Evolutionary conservation across 805 yeast genomes (phyloP), one percentile per base, ranked within the genome.

Genomic region (Sugiyamaella marilandica): DNA sequence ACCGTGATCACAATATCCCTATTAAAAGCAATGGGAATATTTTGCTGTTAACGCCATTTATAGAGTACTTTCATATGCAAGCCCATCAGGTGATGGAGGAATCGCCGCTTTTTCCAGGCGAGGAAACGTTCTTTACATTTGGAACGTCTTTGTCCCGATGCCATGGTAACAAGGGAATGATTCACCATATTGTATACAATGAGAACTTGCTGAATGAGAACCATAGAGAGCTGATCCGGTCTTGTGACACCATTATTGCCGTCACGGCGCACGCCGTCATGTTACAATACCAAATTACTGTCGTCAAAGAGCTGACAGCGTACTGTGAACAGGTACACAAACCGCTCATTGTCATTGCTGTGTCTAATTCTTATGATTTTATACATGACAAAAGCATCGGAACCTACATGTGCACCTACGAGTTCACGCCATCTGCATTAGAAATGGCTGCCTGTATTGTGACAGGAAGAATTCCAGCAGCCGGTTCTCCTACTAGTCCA

Each of bases 341-440:
- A 57, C 84, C 84, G 5, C 66, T 81, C 60, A 71, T 81, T 10
- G 73, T 79, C 2, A 72, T 80, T 14, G 82, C 85, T 4, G 81
- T 83, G 0, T 76, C 80, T 52, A 76, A 82, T 3, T 85, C 85
- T 1, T 80, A 79, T 58, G 85, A 82, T 59, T 78, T 81, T 59
- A 75, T 77, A 46, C 77, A 79, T 52, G 79, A 79, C 52, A 75
- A 74, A 47, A 73, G 73, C 41, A 74, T 80, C 29, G 74, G 81
- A 46, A 74, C 82, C 1, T 81, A 81, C 61, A 64, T 82, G 45
- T 82, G 85, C 59, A 77, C 82, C 49, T 81, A 77, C 60, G 86
- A 81, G 64, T 81, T 79, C 62, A 80, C 85, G 0, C 65, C 70
- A n/a, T 74, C 73, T 57, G 83, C 77, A 2, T 65, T 82, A 45